phyloP scores from a whole-genome alignment of 306 rosid genomes.

The Prunus fruticosa region DNA sequence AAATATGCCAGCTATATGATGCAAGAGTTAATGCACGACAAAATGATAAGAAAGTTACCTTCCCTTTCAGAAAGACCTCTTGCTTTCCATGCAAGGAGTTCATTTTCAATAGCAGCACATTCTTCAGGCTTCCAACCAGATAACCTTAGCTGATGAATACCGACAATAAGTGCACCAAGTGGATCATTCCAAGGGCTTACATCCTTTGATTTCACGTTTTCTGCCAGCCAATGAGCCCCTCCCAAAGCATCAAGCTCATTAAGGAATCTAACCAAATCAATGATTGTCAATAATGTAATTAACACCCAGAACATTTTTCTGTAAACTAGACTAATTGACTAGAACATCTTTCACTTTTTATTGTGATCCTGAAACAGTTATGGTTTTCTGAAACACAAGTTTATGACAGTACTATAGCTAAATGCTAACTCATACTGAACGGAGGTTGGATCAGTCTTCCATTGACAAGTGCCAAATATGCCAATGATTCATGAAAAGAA shows the following conservation, averaged over 20 bases:
- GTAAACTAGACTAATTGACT: too few relatives aligned
- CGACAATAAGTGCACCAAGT: slow-evolving; percentile 72
- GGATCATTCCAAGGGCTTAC: slow-evolving; percentile 78
- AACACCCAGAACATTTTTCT: neutral
- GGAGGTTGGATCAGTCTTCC: neutral
- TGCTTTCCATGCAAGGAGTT: slow-evolving; percentile 80
- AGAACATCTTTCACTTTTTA: too few relatives aligned
- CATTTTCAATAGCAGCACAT: slow-evolving; percentile 84
- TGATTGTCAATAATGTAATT: slow-evolving; percentile 22
- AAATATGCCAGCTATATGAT: neutral
- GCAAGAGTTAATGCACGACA: slow-evolving; percentile 9
- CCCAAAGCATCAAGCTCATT: slow-evolving; percentile 76
- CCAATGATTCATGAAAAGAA: neutral
- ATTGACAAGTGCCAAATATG: neutral
- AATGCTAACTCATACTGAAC: neutral
- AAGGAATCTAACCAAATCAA: slow-evolving; percentile 57
- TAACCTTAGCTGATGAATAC: slow-evolving; percentile 73
- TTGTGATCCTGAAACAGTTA: neutral
- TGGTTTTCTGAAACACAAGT: neutral
- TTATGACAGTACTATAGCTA: neutral
- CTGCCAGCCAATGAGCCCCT: slow-evolving; percentile 76
- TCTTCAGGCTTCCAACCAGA: slow-evolving; percentile 91
- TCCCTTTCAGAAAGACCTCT: slow-evolving; percentile 79
- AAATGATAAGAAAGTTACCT: slow-evolving; percentile 45
- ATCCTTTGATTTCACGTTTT: slow-evolving; percentile 56